Conservation (phyloP, 1,284 basidiomycete genomes). For the Sanghuangporus weigelae region DNA sequence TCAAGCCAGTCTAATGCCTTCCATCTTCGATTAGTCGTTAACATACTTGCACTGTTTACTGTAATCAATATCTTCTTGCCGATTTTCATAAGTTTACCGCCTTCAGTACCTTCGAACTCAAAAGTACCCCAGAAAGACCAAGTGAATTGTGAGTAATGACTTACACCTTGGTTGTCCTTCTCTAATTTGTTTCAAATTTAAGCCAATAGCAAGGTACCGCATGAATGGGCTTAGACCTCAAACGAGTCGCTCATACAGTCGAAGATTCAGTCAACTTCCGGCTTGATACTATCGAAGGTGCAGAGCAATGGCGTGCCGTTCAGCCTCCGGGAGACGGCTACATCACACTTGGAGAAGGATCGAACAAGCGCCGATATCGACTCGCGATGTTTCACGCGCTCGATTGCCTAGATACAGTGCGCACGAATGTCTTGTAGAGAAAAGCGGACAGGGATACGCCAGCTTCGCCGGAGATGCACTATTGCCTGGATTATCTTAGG, state of each 20-base stretch:
- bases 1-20: background rate
- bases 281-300: constrained; percentile 13
- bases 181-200: background rate
- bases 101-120: background rate
- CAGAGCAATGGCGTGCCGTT: constrained; percentile 15
- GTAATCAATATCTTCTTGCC: constrained; percentile 14
- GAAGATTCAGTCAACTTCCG: constrained; percentile 19
- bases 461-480: constrained; percentile 9
- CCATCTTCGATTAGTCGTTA: constrained; percentile 1
- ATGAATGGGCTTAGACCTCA: constrained; percentile 9
- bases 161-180: background rate
- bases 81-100: constrained; percentile 5
- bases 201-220: background rate
- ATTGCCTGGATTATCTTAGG: constrained; percentile 15
- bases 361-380: constrained; percentile 4
- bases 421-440: constrained; percentile 10
- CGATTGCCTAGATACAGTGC: constrained; percentile 13
- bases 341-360: constrained; percentile 9
- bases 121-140: background rate
- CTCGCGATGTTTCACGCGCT: constrained; percentile 17
- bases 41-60: constrained; percentile 3
- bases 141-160: background rate
- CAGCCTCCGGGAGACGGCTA: constrained; percentile 12
- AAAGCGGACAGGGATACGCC: constrained; percentile 9
- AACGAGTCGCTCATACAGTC: constrained; percentile 14